Base-by-base conservation (phyloP, 1,284 basidiomycete genomes). In the Tilletia indica region DNA sequence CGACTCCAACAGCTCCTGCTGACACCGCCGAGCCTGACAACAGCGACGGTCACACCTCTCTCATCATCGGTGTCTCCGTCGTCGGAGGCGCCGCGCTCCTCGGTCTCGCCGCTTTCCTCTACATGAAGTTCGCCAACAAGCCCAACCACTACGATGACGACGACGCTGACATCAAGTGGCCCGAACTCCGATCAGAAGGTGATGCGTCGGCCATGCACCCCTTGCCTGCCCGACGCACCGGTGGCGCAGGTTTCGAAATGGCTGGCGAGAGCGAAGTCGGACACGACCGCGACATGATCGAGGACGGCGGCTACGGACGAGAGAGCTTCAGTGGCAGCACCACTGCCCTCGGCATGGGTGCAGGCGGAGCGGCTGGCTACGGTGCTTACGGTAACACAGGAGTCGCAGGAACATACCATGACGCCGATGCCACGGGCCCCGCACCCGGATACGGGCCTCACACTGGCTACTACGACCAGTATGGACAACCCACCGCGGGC, bases 181-280 rank as follows among this genome's bases (percentile, higher is more conserved):
- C 82, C 34, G 82, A 84, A 67, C 75, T 84, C 39, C 79, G 79
- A 63, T 71, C 75, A 11, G 82, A 84, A 58, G 75, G 77, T 2
- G 78, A 80, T 71, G 70, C 72, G 1, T 76, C 79, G 25, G 77
- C 78, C 3, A 77, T 78, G 70, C 80, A 81, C 68, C 82, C 81
- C 0, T 70, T 83, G n/a, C 78, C 82, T 5, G 82, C 82, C 31
- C 71, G 80, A 8, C 70, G 78, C 14, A 82, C 82, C 3, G 81
- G 81, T 21, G 80, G 80, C 51, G 82, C 82, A 5, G 82, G 82
- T 2, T 84, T 83, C 67, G 82, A 80, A 39, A 83, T 83, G 82
- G 81, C 81, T 69, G 76, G 79, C 42, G 82, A 84, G 54, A 47
- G 19, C 21, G 47, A 49, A 25, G 14, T 4, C 45, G 66, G 66